Conservation (phyloP, 2,329 filamentous ascomycete genomes). For the Stenocarpella maydis region DNA sequence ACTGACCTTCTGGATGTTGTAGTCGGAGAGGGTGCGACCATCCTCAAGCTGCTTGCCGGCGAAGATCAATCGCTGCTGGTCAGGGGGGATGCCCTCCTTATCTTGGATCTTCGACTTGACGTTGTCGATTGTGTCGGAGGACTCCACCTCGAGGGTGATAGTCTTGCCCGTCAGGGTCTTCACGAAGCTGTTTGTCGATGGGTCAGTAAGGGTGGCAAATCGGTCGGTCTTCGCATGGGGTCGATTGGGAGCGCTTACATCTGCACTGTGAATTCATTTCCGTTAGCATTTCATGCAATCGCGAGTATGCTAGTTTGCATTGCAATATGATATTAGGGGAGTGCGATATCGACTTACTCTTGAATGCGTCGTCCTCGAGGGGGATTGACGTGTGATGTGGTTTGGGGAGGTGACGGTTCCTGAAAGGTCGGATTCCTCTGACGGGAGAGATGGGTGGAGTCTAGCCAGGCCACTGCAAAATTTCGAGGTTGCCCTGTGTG, state of each 20-base stretch:
- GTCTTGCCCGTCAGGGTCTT: conserved; percentile 99
- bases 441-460: conserved; percentile 45
- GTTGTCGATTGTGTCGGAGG: conserved; percentile 99
- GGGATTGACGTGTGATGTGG: conserved; percentile 39
- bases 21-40: conserved; percentile 94
- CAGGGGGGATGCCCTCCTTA: conserved; percentile 98
- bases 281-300: conserved; percentile 37
- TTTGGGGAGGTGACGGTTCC: conserved; percentile 40
- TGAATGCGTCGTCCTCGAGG: conserved; percentile 60
- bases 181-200: conserved; percentile 79
- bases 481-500: conserved; percentile 15
- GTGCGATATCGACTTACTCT: conserved; percentile 59
- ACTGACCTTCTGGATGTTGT: conserved; percentile 98
- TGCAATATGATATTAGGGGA: background rate
- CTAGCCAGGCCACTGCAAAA: conserved; percentile 11
- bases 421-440: conserved; percentile 39
- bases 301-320: background rate
- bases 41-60: conserved; percentile 99
- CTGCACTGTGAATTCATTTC: conserved; percentile 71
- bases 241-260: conserved; percentile 70
- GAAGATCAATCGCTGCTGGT: conserved; percentile 99
- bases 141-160: conserved; percentile 99
- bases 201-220: conserved; percentile 33
- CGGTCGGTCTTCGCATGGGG: conserved; percentile 38
- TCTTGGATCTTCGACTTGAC: conserved; percentile 99